Base-by-base conservation (phyloP, 2,329 filamentous ascomycete genomes). In the Talaromyces sp. region DNA sequence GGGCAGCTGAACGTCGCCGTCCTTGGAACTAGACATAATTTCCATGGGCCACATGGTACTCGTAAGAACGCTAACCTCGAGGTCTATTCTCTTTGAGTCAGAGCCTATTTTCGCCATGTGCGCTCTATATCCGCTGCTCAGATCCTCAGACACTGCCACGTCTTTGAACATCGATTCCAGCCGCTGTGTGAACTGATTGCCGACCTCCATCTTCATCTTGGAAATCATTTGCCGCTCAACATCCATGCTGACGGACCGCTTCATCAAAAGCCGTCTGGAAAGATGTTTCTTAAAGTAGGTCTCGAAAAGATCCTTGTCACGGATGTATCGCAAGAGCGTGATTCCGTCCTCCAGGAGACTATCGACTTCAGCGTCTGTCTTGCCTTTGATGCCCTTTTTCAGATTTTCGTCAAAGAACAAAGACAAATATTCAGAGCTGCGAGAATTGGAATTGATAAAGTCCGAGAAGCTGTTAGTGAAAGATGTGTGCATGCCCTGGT, bases 101-200 rank as follows among this genome's bases (percentile, higher is more conserved):
- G 83, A 81, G n/a, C 77, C 82, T 17, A 76, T 82, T 69, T 72
- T 85, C 74, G 72, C 83, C 74, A 87, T 85, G 64, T 93, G 85
- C 17, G 84, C 82, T 65, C 88, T 88, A 77, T 95, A 97, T 59
- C 84, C 86, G 12, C 85, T 77, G 0, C 90, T 91, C 27, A 97
- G 82, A 65, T 96, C 93, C 58, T 88, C 86, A 0, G 92, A 97
- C 12, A 92, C 86, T 17, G 88, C 86, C 85, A 97, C 92, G 70
- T 99, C 94, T 75, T 92, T 92, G 80, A 99, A 97, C 92, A 99
- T 97, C 65, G 92, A 90, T 71, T 99, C 94, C 51, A 99, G 85
- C 72, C 95, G 96, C 69, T 86, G 81, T 0, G 94, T 97, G 72
- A 97, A 97, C 66, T 92, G 88, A 72, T 95, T 96, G 43, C 94